Evolutionary conservation across 2,329 filamentous ascomycete species (phyloP).

Genomic region (Nemania abortiva): DNA sequence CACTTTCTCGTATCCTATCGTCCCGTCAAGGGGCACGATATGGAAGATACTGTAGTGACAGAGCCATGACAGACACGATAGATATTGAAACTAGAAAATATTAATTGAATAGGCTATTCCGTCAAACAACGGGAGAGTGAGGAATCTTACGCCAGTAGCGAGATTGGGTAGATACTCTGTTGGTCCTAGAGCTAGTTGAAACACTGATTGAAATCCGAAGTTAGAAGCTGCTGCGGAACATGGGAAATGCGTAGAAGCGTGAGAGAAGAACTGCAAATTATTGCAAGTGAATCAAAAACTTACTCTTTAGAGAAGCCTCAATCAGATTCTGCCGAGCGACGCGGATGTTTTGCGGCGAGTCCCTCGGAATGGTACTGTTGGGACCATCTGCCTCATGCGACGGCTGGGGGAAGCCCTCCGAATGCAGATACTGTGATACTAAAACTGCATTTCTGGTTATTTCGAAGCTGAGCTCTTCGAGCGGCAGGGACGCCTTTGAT

Average conservation of each 20-base stretch:
- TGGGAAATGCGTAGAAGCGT: not conserved
- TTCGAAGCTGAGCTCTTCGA: not conserved
- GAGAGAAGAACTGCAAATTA: not conserved
- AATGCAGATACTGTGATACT: not conserved
- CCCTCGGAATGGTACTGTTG: conserved; percentile 1
- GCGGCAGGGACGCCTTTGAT: not conserved
- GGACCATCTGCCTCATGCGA: conserved; percentile 4
- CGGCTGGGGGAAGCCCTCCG: not conserved
- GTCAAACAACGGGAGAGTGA: not conserved
- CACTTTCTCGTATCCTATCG: conserved; percentile 1
- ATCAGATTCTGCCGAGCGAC: not conserved
- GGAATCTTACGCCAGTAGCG: not conserved
- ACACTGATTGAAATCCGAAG: not conserved
- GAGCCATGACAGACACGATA: conserved; percentile 8
- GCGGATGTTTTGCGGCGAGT: not conserved
- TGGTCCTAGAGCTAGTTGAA: not conserved
- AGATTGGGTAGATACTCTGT: not conserved
- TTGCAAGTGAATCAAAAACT: not conserved
- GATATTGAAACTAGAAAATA: not conserved
- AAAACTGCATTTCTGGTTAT: not conserved
- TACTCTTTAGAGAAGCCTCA: not conserved
- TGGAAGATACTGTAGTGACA: conserved; percentile 11
- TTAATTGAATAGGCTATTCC: not conserved
- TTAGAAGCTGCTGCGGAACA: not conserved
- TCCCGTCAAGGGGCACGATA: not conserved